Base-by-base conservation (phyloP, 2,329 filamentous ascomycete genomes). In the Trichoderma lentiforme region DNA sequence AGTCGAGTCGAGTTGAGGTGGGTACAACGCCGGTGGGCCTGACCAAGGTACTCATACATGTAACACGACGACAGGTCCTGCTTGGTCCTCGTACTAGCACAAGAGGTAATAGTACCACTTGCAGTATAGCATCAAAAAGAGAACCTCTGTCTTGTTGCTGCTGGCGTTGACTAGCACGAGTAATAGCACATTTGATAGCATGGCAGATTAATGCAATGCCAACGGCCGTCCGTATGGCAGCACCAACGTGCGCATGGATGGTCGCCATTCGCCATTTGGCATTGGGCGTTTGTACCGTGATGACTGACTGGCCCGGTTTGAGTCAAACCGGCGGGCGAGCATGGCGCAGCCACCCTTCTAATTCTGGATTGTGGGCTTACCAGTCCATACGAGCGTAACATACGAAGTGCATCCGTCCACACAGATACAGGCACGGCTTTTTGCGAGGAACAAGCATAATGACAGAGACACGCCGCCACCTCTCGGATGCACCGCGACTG, bases 331-430 rank as follows among this genome's bases (percentile, higher is more conserved):
- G 56, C 66, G 65, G 53, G 66, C 57, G 75, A 78, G 73, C 73
- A 79, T 77, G 79, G 79, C 78, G 77, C 78, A 80, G 79, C 78
- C 76, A 79, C 78, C 76, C 71, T 61, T 80, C 80, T 81, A 81
- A 81, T 80, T 81, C 80, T 79, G 78, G 80, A 77, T 72, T 74
- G 74, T 70, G 73, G 62, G 61, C 75, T 75, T 75, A 74, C 30
- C 18, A 32, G 43, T 24, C 32, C 53, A 51, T 61, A 68, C 66
- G 56, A 69, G 66, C 66, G 66, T 69, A 61, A 61, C 56, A 61
- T 69, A 51, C 66, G 36, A 36, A 69, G 66, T 36, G 66, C 66
- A 28, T 60, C 65, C 56, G 26, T 60, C 66, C 66, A 69, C 58
- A 57, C 26, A 68, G 28, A 47, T 47, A 47, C 43, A 47, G 43